Conservation (phyloP, 2,329 filamentous ascomycete genomes). For the Fusarium globosum region DNA sequence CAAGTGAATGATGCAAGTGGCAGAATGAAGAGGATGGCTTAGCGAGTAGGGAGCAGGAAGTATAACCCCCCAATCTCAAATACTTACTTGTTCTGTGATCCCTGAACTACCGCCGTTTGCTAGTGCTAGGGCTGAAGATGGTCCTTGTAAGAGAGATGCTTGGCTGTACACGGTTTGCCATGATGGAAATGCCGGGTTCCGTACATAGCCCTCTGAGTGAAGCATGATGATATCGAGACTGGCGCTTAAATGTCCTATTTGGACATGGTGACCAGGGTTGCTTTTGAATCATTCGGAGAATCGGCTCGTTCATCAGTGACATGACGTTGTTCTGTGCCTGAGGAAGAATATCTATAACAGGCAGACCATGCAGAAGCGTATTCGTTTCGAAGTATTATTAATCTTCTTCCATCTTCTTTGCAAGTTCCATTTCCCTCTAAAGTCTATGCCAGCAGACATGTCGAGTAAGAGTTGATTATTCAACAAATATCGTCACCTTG, state of each 20-base stretch:
- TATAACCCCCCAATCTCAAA: not conserved
- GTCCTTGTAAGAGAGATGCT: slow-evolving; percentile 27
- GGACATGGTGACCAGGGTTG: not conserved
- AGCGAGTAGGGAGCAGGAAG: not conserved
- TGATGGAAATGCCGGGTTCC: not conserved
- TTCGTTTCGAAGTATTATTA: not conserved
- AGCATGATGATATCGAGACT: slow-evolving; percentile 1
- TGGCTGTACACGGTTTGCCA: slow-evolving; percentile 1
- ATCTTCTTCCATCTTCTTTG: not conserved
- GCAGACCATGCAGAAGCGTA: not conserved
- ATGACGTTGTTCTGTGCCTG: slow-evolving; percentile 3
- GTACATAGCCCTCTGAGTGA: slow-evolving; percentile 10
- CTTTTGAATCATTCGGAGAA: not conserved
- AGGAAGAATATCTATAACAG: not conserved
- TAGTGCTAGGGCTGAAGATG: slow-evolving; percentile 30
- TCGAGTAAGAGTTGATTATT: not conserved
- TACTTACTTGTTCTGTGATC: not conserved
- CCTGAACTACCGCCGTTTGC: not conserved
- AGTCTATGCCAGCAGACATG: not conserved
- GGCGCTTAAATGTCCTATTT: slow-evolving; percentile 6
- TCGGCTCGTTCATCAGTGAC: not conserved
- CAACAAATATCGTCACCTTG: not conserved
- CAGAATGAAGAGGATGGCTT: not conserved
- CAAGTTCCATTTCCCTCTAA: not conserved
- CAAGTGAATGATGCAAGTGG: not conserved